Evolutionary conservation across 805 yeast genomes (phyloP), one percentile per base, ranked within the genome.

Genomic region (Wickerhamiella slavikovae): DNA sequence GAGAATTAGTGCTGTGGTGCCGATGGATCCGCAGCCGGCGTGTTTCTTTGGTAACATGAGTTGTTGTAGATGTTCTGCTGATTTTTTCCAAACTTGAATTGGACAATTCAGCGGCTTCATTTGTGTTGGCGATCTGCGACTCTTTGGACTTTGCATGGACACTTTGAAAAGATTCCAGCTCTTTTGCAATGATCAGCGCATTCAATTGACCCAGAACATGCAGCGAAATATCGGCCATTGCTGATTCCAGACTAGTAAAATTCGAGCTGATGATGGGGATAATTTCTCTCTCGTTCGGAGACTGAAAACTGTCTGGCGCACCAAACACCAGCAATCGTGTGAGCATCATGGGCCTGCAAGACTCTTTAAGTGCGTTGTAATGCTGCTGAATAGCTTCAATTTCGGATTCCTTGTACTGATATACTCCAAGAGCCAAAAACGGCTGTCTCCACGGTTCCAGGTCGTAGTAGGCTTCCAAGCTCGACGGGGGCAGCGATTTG

Each of bases 391-490:
- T n/a, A n/a, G 41, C 9, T 47, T 29, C 6, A 41, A 43, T 4
- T 38, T 25, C 9, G 24, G 25, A 4, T n/a, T 38, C 42, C 5
- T 35, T 30, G 32, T 48, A 47, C 17, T 55, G 52, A 2, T 51
- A 45, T 16, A 68, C 38, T 3, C 70, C 74, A 26, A 68, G 46
- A 1, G 50, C 54, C 27, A 45, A 39, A 40, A 79, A 66, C 0
- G 76, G 68, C 44, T 80, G 79, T 29, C 95, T 54, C 50, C 66
- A 80, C 1, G 94, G 93, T 51, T 89, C 95, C 38, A 85, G 69
- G 49, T 85, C 96, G 40, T 75, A 78, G 24, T 85, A 55, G 30
- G 75, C 71, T 5, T 71, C 51, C 17, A 74, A 61, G 24, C 67
- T 70, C n/a, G 58, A 60, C 32, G 67, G 72, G 1, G 63, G 55